phyloP scores from a whole-genome alignment of 306 rosid species.

The Pachyrhizus erosus region DNA sequence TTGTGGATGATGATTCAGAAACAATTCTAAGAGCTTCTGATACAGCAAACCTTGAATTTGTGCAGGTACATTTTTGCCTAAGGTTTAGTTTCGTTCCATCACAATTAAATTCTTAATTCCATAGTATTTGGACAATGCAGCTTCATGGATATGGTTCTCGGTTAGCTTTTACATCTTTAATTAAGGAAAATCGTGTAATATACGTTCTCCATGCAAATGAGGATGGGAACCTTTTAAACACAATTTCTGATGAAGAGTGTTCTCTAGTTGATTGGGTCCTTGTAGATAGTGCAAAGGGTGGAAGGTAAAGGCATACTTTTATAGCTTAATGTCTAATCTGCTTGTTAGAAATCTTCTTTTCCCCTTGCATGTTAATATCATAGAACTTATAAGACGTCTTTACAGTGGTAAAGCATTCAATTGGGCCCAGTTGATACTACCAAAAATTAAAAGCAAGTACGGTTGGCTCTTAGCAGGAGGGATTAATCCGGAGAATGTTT shows the following conservation, averaged over 20 bases:
- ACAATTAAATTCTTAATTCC: constrained; percentile 26
- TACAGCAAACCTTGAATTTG: constrained; percentile 73
- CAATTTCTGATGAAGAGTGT: constrained; percentile 68
- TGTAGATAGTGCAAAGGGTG: constrained; percentile 84
- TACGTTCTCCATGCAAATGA: constrained; percentile 88
- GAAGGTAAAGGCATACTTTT: constrained; percentile 60
- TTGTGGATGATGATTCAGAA: constrained; percentile 81
- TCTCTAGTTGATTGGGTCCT: constrained; percentile 86
- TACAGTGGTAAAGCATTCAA: constrained; percentile 83
- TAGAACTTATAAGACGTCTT: constrained; percentile 24
- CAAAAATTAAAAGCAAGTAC: constrained; percentile 70
- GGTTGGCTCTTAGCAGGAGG: constrained; percentile 99
- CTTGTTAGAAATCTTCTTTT: constrained; percentile 3
- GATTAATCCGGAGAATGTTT: constrained; percentile 71
- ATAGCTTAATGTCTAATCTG: constrained; percentile 5
- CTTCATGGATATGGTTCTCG: constrained; percentile 89
- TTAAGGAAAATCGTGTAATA: constrained; percentile 62
- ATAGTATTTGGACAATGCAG: constrained; percentile 57
- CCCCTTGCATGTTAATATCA: constrained; percentile 11
- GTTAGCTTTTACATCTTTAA: constrained; percentile 66
- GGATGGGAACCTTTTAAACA: constrained; percentile 71
- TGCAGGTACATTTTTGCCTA: constrained; percentile 64
- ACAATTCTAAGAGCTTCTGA: constrained; percentile 76
- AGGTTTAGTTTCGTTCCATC: constrained; percentile 8
- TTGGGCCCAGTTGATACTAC: constrained; percentile 77